Evolutionary conservation across 768 basidiomycete species (phyloP), one percentile per base, ranked within the genome.

Genomic region (Rhodosporidiobolus odoratus): DNA sequence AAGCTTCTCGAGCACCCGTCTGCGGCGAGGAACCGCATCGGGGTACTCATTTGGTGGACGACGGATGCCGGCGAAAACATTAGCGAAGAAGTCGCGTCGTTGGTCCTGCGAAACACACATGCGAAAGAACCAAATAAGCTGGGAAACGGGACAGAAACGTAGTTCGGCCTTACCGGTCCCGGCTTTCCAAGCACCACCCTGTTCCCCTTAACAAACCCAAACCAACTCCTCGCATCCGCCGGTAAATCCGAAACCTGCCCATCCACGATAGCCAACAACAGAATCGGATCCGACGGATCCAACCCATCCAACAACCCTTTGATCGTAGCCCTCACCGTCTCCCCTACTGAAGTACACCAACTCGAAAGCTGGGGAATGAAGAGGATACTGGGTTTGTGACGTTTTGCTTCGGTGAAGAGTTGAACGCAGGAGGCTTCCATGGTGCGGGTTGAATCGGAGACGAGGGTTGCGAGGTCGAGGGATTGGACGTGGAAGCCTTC

Each of bases 401-500:
- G 87, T 78, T 97, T 98, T 1, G 95, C 96, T 79, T 99, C 96
- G 30, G 94, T 85, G 77, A 99, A 97, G 25, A 96, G 83, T 75
- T 98, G 94, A 7, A 97, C 92, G 63, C 97, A 87, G 3, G 91
- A 89, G 2, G 96, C 91, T 80, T 99, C 96, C 68, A 73, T 64
- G 45, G 70, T 70, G 19, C 93, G 82, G 1, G 91, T 87, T 1
- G 93, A 90, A 78, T 98, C 95, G 48, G 90, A 85, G 81, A 98
- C 84, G 52, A 99, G 81, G 0, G 87, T 87, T 16, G 91, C 96
- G 25, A 98, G 83, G 78, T 99, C 96, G 62, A 98, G 83, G 75
- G 86, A 92, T 79, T 99, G 96, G 0, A 97, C 85, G 77, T 97
- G 91, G 79, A 90, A 96, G 0, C 96, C 95, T 81, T 99, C 96